These are phyloP conservation scores for Ehretia macrophylla DNA, from an alignment of 257 asterid genomes.

Conservation along the genomic window DNA sequence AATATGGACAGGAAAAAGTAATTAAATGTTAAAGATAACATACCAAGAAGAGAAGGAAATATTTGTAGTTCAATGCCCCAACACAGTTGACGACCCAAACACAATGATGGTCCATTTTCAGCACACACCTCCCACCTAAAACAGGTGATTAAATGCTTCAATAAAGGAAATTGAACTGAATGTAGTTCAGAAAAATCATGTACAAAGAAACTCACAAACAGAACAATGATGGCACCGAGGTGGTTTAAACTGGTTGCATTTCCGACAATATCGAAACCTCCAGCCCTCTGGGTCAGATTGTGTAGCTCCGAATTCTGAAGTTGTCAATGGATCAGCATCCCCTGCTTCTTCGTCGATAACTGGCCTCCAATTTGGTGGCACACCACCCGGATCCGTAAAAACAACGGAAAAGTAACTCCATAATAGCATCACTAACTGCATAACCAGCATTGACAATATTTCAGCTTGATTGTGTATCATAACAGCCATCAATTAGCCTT, in stretches of 20 bases:
- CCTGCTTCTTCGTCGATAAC: conserved; percentile 80
- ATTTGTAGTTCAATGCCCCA: conserved; percentile 95
- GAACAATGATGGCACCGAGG: conserved; percentile 99
- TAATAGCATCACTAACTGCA: conserved; percentile 88
- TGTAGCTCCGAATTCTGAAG: conserved; percentile 44
- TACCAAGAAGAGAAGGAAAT: conserved; percentile 98
- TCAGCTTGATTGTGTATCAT: neutral
- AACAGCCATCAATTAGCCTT: no score
- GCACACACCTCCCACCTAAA: conserved; percentile 93
- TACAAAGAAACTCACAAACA: conserved; percentile 73
- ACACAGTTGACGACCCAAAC: conserved; percentile 99
- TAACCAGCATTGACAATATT: neutral
- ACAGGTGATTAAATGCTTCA: conserved; percentile 12
- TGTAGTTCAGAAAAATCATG: conserved; percentile 13
- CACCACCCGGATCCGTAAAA: conserved; percentile 90
- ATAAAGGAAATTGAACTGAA: conserved; percentile 8
- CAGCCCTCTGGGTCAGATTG: conserved; percentile 47
- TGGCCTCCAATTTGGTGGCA: conserved; percentile 94
- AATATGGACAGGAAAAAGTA: neutral
- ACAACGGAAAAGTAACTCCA: conserved; percentile 98
- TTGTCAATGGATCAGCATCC: conserved; percentile 68
- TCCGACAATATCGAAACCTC: conserved; percentile 71
- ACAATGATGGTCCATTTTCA: conserved; percentile 99
- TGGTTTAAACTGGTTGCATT: conserved; percentile 95
- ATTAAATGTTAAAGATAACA: conserved; percentile 9